Percentiles rank a stretch among this genome's conserved stretches.
Evolutionary conservation across 164 flowering plant genomes (phyloP).

Genomic region (Hamamelis virginiana): DNA sequence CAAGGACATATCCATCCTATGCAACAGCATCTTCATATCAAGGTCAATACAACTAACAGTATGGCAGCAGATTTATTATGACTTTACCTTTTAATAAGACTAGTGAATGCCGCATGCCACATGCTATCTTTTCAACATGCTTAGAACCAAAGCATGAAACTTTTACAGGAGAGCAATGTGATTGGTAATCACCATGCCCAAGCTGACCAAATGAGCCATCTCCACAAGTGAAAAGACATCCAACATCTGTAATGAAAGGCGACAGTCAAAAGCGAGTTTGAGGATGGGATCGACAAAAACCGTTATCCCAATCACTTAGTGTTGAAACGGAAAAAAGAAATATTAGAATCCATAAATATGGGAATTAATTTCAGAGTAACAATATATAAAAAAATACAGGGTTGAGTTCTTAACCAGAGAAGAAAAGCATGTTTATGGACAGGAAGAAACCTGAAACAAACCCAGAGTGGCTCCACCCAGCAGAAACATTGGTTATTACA

Average conservation of each 20-base stretch:
- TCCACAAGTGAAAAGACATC: conserved; percentile 83
- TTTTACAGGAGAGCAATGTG: conserved; percentile 49
- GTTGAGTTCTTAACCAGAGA: neutral
- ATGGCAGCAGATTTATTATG: neutral
- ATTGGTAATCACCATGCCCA: conserved; percentile 75
- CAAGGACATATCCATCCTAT: neutral
- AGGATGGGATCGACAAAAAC: neutral
- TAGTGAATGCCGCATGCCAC: conserved; percentile 94
- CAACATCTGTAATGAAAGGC: conserved; percentile 40
- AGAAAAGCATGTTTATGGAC: neutral
- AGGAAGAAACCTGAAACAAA: conserved; percentile 70
- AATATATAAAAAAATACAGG: neutral
- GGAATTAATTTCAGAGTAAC: no score
- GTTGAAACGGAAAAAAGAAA: no score
- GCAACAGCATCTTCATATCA: neutral
- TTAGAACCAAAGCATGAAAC: conserved; percentile 49
- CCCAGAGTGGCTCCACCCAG: conserved; percentile 98
- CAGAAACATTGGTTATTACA: conserved; percentile 56
- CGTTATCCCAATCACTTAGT: neutral
- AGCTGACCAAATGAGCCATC: conserved; percentile 99
- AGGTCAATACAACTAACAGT: neutral
- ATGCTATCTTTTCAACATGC: conserved; percentile 65
- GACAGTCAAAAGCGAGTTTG: no score
- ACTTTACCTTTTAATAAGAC: conserved; percentile 61
- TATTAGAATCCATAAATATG: no score